Base-by-base conservation (phyloP, 139 green algal species). In the Tetradesmus obliquus region DNA sequence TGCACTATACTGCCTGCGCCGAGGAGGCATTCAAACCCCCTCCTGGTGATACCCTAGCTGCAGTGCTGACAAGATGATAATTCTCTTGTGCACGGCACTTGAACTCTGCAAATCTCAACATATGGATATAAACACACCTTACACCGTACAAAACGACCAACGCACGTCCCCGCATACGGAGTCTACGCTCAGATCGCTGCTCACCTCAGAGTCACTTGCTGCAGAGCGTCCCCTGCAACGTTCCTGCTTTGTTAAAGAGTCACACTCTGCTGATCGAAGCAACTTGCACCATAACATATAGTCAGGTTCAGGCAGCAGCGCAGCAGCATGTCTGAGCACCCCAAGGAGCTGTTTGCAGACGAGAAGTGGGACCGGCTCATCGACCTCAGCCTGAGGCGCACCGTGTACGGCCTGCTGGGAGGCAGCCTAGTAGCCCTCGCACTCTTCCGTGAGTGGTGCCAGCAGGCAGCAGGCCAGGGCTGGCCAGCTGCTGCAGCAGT, bases 361-460 rank as follows among this genome's bases (percentile, higher is more conserved):
- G 88, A 91, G 55, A 86, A 86, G 57, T 91, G 88, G 88, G 88
- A 91, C 79, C 83, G 83, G 3, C 57, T 91, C 9, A 86, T 91
- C 53, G 88, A 91, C 45, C 22, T 86, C 55, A 81, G 20, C 20
- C 76, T 91, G 24, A 66, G 87, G 20, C 87, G 87, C 53, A 66
- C 54, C 1, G 79, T 91, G 2, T 91, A 91, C 51, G 88, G 88
- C 32, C 54, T 55, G 12, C 13, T 91, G 12, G 88, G 69, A 58
- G 88, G 88, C 55, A 76, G 88, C 79, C 20, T 80, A 24, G 57
- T 51, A 85, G 88, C 88, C 8, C 58, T 91, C 1, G n/a, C 54
- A 4, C 22, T 91, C 3, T 58, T 91, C 15, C 76, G 88, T 79
- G 72, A 79, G 74, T 85, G 5, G 32, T 55, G 32, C 32, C 10